Base-by-base conservation (phyloP, 2,329 filamentous ascomycete genomes). In the Nannizzia gypsea region DNA sequence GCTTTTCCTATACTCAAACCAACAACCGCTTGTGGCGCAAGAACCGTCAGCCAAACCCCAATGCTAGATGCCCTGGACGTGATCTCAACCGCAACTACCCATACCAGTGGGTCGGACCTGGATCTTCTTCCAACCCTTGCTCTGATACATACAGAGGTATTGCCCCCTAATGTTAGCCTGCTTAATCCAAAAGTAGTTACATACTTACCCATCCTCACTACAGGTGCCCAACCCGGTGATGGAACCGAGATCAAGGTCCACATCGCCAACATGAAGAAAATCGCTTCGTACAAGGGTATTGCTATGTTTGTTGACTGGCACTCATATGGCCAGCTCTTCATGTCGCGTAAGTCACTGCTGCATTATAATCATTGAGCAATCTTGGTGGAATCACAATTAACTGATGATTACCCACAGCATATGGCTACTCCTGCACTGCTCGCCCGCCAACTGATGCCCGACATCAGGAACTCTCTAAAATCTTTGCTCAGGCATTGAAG, bases 251-350 rank as follows among this genome's bases (percentile, higher is more conserved):
- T 74, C 64, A 72, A 73, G 61, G 78, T 72, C 0, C 72, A 87
- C 6, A 75, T 75, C 28, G 73, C 74, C 3, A 77, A 79, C 46
- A 72, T 81, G 26, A 72, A 75, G 55, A 66, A 70, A 38, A 66
- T 84, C 22, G 71, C 74, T 2, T 67, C 68, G 1, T 68, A 69
- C n/a, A 75, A 80, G 61, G 80, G 81, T 1, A 73, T 85, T 46
- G 79, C 81, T 65, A 74, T 85, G 1, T 87, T 81, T 70, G 80
- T 87, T 63, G 84, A 87, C 70, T 82, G 80, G 67, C 84, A 87
- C 71, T 78, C 81, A 0, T 87, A 85, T 71, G 79, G 77, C 8
- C 83, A 86, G 64, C 74, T 85, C 61, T 76, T 82, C 60, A 76
- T 78, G 17, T 79, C 76, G 0, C 64, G 66, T 67, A 66, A 64